Base-by-base conservation (phyloP, 108 stramenopile species). In the Cafeteria roenbergensis region DNA sequence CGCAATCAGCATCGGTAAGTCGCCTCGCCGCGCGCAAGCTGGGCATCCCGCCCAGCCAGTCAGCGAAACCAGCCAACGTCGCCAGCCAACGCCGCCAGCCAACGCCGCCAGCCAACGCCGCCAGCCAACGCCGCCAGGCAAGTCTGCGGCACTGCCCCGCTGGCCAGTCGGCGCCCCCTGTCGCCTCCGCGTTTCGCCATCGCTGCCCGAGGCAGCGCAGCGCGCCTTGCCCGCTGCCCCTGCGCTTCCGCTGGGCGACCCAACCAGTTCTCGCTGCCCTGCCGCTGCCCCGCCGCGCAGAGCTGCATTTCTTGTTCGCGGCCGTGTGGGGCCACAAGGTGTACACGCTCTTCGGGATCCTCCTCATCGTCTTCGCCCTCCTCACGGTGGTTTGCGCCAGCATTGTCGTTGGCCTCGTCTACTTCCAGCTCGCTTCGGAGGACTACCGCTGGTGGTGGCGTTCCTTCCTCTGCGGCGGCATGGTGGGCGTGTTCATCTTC, bases 391-490 rank as follows among this genome's bases (percentile, higher is more conserved):
- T 89, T n/a, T 85, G 84, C 12, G 85, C 87, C 17, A 89, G 89
- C 82, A 92, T 92, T 69, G 89, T 88, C 30, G 87, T 97, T 51
- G 89, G 92, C 20, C 71, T 94, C 66, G 70, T 93, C 25, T 97
- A 97, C 86, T 95, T 94, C 80, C 96, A 97, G 81, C 75, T 97
- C 63, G 90, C 92, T 0, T 73, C 87, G 61, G 93, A 97, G 69
- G 96, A 97, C 73, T 90, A 94, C 69, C 85, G 85, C 54, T 97
- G 96, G 96, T 95, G 93, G 96, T 97, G 96, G 96, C 83, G 88
- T 30, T 75, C 92, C 20, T 89, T 92, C 74, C 67, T 91, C 68
- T 88, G 88, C 67, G 92, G 93, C 8, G 92, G 93, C 52, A 88
- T 91, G 80, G 93, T 89, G 26, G 93, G 96, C 25, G 27, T 92